A percentile compares a stretch with the other conserved stretches of the same genome.
Conservation (phyloP, 148 eudicot species). For the Rhododendron molle region DNA sequence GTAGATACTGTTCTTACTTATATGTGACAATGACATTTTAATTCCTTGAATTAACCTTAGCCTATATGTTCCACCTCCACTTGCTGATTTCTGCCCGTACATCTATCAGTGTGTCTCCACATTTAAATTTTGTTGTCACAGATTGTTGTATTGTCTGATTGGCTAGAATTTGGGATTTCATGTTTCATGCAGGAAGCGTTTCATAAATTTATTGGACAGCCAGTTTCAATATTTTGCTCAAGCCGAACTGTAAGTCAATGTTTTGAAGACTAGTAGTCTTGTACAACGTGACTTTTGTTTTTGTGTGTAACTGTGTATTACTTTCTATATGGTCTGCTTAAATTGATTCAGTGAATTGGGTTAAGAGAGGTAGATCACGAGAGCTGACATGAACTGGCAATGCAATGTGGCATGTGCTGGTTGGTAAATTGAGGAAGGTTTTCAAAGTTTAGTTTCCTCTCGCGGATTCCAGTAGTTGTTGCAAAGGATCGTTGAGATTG, state of each 20-base stretch:
- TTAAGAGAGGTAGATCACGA: not conserved
- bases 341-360: not conserved
- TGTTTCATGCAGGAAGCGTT: constrained; percentile 71
- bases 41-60: not conserved
- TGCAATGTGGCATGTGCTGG: not conserved
- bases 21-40: not conserved
- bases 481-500: not conserved
- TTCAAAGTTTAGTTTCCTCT: not conserved
- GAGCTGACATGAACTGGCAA: not conserved
- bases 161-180: not conserved
- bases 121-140: not conserved
- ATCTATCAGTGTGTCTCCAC: not conserved
- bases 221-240: constrained; percentile 80
- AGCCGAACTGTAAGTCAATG: constrained; percentile 75
- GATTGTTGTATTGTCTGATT: not conserved
- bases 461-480: not conserved
- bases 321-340: not conserved
- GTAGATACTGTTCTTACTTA: not conserved
- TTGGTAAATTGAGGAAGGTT: not conserved
- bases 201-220: constrained; percentile 82
- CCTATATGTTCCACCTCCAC: not conserved
- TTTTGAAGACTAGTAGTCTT: not conserved
- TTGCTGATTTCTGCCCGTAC: not conserved
- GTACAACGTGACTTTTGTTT: not conserved
- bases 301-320: not conserved